Conservation (phyloP, 164 flowering plant genomes). For the Aristolochia californica region DNA sequence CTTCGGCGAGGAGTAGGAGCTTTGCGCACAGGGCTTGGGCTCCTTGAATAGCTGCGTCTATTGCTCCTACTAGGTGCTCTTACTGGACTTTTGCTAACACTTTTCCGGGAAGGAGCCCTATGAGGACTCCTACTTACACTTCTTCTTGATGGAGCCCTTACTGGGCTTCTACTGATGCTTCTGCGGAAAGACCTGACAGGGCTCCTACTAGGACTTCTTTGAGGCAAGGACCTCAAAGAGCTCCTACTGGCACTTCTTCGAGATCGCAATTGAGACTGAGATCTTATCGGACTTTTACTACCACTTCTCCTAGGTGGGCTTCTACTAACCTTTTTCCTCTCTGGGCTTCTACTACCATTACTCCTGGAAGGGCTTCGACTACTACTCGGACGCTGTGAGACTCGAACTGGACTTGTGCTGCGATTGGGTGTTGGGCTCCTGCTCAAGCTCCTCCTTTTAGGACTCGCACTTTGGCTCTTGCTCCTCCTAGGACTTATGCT, state of each 20-base stretch:
- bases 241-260: slow-evolving; percentile 51
- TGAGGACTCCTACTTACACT: slow-evolving; percentile 37
- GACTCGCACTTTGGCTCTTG: slow-evolving; percentile 49
- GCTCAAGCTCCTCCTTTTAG: slow-evolving; percentile 29
- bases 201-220: slow-evolving; percentile 17
- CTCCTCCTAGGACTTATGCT: slow-evolving; percentile 73
- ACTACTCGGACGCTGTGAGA: slow-evolving; percentile 35
- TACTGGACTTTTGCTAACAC: slow-evolving; percentile 35
- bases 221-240: slow-evolving; percentile 20
- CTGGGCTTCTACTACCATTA: slow-evolving; percentile 34
- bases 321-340: slow-evolving; percentile 31
- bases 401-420: slow-evolving; percentile 52
- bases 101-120: slow-evolving; percentile 25
- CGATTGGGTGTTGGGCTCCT: slow-evolving; percentile 36
- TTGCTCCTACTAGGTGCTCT: slow-evolving; percentile 37
- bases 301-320: slow-evolving; percentile 36
- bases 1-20: slow-evolving; percentile 57
- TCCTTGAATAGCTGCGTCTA: slow-evolving; percentile 59
- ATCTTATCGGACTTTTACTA: slow-evolving; percentile 40
- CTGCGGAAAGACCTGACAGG: slow-evolving; percentile 20
- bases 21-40: slow-evolving; percentile 50
- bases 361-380: slow-evolving; percentile 28
- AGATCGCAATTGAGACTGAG: slow-evolving; percentile 22
- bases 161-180: slow-evolving; percentile 37
- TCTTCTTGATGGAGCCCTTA: slow-evolving; percentile 23